Base-by-base conservation (phyloP, 768 basidiomycete genomes). In the Naganishia vaughanmartiniae region DNA sequence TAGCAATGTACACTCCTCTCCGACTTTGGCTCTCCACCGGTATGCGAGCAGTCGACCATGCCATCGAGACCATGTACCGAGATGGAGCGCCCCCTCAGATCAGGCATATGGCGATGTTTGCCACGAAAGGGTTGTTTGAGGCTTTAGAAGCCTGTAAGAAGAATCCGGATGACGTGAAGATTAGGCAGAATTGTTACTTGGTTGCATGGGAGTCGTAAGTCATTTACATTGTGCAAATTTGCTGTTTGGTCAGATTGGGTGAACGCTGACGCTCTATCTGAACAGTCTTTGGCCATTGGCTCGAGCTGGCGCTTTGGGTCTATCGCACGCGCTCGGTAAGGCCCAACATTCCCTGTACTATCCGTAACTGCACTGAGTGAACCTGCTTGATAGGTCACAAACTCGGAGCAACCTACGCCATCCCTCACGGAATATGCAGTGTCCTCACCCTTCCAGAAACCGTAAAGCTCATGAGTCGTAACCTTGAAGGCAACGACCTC, bases 381-480 rank as follows among this genome's bases (percentile, higher is more conserved):
- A 48, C 46, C 21, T 15, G 10, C 36, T 19, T 28, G 19, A 6
- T 31, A 69, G 73, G 73, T 15, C 71, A 74, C 56, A 53, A 46
- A 36, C 66, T 74, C 55, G 73, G 73, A 1, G 73, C 73, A 1
- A 77, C 74, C 10, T 92, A 91, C 75, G 81, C 84, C 65, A 90
- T 92, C 68, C 89, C 90, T 26, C 90, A 92, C 77, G 90, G 90
- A 11, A 89, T 90, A 72, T 91, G 90, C 4, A 90, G 90, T n/a
- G 74, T 74, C 39, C 48, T 77, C 17, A 77, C 76, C 24, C 72
- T 77, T 14, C 17, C 71, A 9, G 31, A 54, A 10, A 57, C 66
- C 51, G 54, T 76, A 45, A 39, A 45, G 17, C 71, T 70, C 30
- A 56, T 74, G 48, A 39, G 69, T 24, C 57, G 66, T 21, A 67